phyloP scores from a whole-genome alignment of 73 alveolate species.

The Durusdinium trenchii region DNA sequence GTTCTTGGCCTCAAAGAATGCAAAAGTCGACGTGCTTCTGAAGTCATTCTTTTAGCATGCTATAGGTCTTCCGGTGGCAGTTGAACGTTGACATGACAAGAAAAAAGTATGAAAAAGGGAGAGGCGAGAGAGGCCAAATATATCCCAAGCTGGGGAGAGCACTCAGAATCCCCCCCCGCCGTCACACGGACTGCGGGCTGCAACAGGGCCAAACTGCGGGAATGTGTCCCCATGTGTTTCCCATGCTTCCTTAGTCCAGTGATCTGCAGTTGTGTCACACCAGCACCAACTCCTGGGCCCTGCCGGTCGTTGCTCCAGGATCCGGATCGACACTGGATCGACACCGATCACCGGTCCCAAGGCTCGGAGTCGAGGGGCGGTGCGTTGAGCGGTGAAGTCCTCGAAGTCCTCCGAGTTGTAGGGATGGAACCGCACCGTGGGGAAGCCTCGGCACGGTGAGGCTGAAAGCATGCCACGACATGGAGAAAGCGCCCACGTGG shows the following conservation, averaged over 20 bases:
- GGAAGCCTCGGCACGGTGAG: no score
- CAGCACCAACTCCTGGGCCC: background rate
- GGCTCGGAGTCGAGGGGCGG: constrained; percentile 1
- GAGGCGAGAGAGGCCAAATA: background rate
- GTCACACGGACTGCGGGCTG: background rate
- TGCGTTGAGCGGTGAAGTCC: constrained; percentile 83
- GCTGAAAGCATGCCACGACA: no score
- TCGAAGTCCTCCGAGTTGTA: constrained; percentile 49
- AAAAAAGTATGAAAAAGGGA: background rate
- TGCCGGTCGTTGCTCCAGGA: no score
- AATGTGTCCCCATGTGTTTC: background rate
- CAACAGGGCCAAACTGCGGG: background rate
- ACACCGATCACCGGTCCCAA: no score
- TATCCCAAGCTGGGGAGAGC: background rate
- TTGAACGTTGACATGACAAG: background rate
- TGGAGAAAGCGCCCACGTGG: no score
- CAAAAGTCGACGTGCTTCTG: background rate
- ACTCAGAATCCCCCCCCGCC: background rate
- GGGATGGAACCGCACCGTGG: constrained; percentile 74
- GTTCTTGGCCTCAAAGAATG: constrained; percentile 25
- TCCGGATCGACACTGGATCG: no score
- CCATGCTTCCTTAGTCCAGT: background rate
- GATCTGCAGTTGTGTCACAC: background rate
- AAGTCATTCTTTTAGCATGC: background rate
- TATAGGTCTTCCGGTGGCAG: background rate